A percentile compares a stretch with the other conserved stretches of the same genome.
These are phyloP conservation scores for Inga leiocalycina DNA, from an alignment of 306 rosid species.

Conservation along the genomic window DNA sequence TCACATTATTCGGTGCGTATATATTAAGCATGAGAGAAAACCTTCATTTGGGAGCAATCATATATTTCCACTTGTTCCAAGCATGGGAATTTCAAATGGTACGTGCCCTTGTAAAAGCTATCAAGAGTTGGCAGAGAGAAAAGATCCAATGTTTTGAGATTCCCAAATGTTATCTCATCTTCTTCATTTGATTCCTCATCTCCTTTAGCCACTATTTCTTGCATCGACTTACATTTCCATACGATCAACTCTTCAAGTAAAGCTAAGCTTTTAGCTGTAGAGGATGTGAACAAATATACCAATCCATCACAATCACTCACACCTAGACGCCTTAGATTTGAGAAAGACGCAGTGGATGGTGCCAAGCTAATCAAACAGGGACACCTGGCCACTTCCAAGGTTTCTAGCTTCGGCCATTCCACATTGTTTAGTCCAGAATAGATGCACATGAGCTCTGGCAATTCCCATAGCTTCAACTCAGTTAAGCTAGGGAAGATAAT, in stretches of 20 bases:
- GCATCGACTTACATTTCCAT: background rate
- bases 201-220: background rate
- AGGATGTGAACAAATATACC: constrained; percentile 11
- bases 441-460: background rate
- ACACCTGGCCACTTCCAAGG: background rate
- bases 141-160: background rate
- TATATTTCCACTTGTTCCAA: too few species aligned
- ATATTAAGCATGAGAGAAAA: background rate
- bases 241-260: background rate
- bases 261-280: constrained; percentile 23
- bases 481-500: constrained; percentile 6
- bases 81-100: background rate
- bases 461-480: background rate
- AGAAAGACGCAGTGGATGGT: background rate
- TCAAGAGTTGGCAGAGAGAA: background rate
- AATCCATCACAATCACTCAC: background rate
- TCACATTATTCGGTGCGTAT: background rate
- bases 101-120: background rate
- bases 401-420: background rate
- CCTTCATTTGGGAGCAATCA: background rate
- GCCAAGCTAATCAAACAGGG: background rate
- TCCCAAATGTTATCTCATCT: background rate
- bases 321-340: background rate
- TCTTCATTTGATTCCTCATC: background rate
- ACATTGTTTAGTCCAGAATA: background rate